These are phyloP conservation scores for Podaxis rugospora DNA, from an alignment of 768 basidiomycete species.

Conservation along the genomic window DNA sequence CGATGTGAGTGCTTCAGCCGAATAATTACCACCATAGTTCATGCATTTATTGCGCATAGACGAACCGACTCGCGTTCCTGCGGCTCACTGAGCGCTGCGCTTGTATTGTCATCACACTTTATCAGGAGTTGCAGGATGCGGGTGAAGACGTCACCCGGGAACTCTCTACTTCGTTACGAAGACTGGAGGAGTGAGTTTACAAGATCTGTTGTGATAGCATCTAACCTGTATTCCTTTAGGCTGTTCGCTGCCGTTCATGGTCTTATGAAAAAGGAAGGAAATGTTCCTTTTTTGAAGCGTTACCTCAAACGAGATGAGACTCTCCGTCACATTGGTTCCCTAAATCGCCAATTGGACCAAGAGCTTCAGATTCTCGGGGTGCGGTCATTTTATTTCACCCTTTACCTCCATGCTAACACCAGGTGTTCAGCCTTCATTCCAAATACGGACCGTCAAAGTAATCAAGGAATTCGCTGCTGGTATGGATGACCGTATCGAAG, in stretches of 20 bases:
- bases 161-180: slow-evolving; percentile 44
- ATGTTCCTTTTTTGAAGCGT: slow-evolving; percentile 72
- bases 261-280: slow-evolving; percentile 55
- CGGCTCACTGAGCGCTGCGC: slow-evolving; percentile 74
- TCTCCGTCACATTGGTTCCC: slow-evolving; percentile 42
- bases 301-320: slow-evolving; percentile 76
- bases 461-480: slow-evolving; percentile 29
- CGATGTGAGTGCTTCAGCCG: slow-evolving; percentile 41
- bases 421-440: slow-evolving; percentile 23
- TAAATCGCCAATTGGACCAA: slow-evolving; percentile 52
- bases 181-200: slow-evolving; percentile 39
- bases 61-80: slow-evolving; percentile 63
- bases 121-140: slow-evolving; percentile 57
- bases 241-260: slow-evolving; percentile 39
- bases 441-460: slow-evolving; percentile 47
- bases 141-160: slow-evolving; percentile 46
- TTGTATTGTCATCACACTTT: slow-evolving; percentile 57
- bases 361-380: slow-evolving; percentile 57
- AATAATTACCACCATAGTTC: not conserved
- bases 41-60: slow-evolving; percentile 31
- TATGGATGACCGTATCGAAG: slow-evolving; percentile 36
- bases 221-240: slow-evolving; percentile 16
- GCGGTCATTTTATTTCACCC: slow-evolving; percentile 12
- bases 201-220: not conserved
- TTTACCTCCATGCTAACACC: not conserved